These are phyloP conservation scores for Amniculicola lignicola DNA, from an alignment of 495 filamentous ascomycete species.

Conservation along the genomic window DNA sequence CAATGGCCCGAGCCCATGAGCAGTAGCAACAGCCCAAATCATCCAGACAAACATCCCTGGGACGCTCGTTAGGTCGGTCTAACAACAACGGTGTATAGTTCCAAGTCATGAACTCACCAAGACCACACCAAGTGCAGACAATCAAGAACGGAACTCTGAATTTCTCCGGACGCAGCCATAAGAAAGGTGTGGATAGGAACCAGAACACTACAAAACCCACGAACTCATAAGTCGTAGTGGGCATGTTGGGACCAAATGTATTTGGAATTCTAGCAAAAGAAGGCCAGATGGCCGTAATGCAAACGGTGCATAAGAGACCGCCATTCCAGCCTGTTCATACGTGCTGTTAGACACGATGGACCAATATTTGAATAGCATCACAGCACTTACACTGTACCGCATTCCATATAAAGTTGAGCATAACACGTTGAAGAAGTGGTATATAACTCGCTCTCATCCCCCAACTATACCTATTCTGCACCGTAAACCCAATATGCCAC, in stretches of 20 bases:
- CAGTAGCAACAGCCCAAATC: conserved; percentile 43
- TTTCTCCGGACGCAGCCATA: conserved; percentile 47
- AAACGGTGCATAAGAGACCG: conserved; percentile 38
- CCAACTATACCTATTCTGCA: conserved; percentile 43
- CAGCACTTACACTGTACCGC: conserved; percentile 31
- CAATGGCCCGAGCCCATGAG: conserved; percentile 39
- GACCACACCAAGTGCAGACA: conserved; percentile 31
- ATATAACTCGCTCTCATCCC: conserved; percentile 34
- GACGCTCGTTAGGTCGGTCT: too few species aligned
- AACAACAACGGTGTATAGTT: too few species aligned
- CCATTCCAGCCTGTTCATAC: conserved; percentile 27
- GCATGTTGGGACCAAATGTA: conserved; percentile 42
- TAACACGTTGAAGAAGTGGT: conserved; percentile 29
- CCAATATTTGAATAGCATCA: too few species aligned
- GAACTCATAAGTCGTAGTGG: conserved; percentile 45
- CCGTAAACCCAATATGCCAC: conserved; percentile 45
- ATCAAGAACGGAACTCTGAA: conserved; percentile 43
- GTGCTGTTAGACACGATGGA: too few species aligned
- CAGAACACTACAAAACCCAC: conserved; percentile 49
- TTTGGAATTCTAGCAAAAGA: conserved; percentile 45
- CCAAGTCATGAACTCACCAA: too few species aligned
- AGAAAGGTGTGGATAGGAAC: conserved; percentile 37
- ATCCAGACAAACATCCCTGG: conserved; percentile 43
- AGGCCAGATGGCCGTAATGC: conserved; percentile 45
- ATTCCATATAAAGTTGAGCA: conserved; percentile 36